Base-by-base conservation (phyloP, 164 flowering plant genomes). In the Magnolia sinica region DNA sequence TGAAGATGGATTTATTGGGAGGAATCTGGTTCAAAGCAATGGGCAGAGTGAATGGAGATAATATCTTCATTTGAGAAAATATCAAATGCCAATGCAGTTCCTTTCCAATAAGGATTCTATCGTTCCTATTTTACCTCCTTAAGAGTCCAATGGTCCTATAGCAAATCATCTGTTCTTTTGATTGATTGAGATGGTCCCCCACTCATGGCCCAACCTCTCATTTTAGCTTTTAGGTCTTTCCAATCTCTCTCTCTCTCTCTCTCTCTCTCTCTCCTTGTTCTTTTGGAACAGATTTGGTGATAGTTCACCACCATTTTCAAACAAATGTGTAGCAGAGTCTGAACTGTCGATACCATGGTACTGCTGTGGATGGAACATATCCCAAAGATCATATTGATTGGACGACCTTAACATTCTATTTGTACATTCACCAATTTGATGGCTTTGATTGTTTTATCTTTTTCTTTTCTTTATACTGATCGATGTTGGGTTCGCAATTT, bases 21-120 rank as follows among this genome's bases (percentile, higher is more conserved):
- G 23, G 58, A 70, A 70, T 50, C 24, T 49, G 73, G 23, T 49
- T 49, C 58, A 49, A 70, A 70, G 55, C 45, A 68, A 29, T 29
- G 22, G n/a, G 49, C 19, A 69, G 50, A 69, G 50, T 50, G 29
- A 37, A 69, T 29, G 71, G 52, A 69, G 71, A 29, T 29, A 4
- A 7, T 8, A 37, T 37, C n/a, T 37, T 18, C 45, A 66, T 27
- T 66, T 9, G 52, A 27, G 50, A 55, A 55, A 55, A 29, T 8
- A 37, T 16, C 16, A 70, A 19, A 1, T 49, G 14, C 73, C 22
- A 70, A 14, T 29, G 58, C 7, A 49, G 73, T 22, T 70, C 27
- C 73, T 50, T 70, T 70, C 73, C 16, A 31, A 68, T 66, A 16
- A 7, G 73, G 27, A 31, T 45, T 50, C 49, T 13, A 70, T 70